Percentiles rank a stretch among this genome's conserved stretches.
phyloP scores from a whole-genome alignment of 805 yeast species.

The Ogataea philodendri region DNA sequence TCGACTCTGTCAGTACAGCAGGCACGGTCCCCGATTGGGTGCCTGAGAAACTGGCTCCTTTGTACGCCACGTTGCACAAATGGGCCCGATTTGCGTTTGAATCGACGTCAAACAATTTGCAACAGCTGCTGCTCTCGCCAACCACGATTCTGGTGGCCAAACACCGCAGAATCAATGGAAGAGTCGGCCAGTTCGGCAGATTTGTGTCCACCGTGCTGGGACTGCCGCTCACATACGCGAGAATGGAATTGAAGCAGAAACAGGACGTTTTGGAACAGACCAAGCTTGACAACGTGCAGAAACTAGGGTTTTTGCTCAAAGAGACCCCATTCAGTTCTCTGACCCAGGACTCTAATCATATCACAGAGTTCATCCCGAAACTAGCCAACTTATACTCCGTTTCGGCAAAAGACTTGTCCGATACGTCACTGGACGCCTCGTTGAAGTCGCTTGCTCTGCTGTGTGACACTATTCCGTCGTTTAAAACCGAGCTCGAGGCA shows the following conservation, averaged over 20 bases:
- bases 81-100: conserved; percentile 18
- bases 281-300: conserved; percentile 33
- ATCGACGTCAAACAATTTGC: conserved; percentile 17
- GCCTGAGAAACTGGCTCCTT: conserved; percentile 13
- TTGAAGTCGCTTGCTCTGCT: conserved; percentile 12
- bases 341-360: background rate
- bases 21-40: conserved; percentile 26
- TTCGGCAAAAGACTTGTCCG: background rate
- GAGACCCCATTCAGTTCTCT: conserved; percentile 32
- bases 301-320: conserved; percentile 37
- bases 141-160: conserved; percentile 26
- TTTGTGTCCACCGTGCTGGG: conserved; percentile 35
- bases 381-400: conserved; percentile 1
- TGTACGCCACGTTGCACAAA: conserved; percentile 14
- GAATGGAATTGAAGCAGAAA: conserved; percentile 28
- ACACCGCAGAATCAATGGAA: conserved; percentile 17
- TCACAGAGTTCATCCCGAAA: conserved; percentile 3
- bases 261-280: conserved; percentile 23
- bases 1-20: conserved; percentile 18
- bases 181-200: conserved; percentile 19
- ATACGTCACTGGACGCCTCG: conserved; percentile 11
- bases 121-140: conserved; percentile 24
- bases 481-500: conserved; percentile 2
- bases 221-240: conserved; percentile 37
- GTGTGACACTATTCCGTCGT: conserved; percentile 10